These are phyloP conservation scores for Helminthosporium solani DNA, from an alignment of 2,329 filamentous ascomycete genomes.

Conservation along the genomic window DNA sequence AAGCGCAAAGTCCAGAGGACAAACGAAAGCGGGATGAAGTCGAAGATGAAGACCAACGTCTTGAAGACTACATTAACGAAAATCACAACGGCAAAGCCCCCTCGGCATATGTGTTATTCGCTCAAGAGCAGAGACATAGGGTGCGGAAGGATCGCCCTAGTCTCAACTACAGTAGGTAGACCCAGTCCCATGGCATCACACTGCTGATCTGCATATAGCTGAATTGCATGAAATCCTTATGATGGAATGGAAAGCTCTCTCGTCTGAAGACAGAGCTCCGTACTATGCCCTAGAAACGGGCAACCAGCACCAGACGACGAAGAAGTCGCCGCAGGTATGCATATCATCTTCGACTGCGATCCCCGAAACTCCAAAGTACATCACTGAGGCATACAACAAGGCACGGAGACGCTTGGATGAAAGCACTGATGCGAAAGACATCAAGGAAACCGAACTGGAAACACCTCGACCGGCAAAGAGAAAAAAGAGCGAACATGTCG, in stretches of 20 bases:
- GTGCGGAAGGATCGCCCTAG: conserved; percentile 16
- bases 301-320: conserved; percentile 3
- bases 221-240: conserved; percentile 17
- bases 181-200: neutral
- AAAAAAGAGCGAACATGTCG: conserved; percentile 11
- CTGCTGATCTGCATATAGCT: conserved; percentile 11
- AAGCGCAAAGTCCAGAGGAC: neutral
- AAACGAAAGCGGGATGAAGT: conserved; percentile 2
- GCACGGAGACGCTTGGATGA: conserved; percentile 22
- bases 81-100: conserved; percentile 8
- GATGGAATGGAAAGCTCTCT: conserved; percentile 19
- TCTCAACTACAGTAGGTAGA: conserved; percentile 16
- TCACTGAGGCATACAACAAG: conserved; percentile 22
- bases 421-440: conserved; percentile 1
- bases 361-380: conserved; percentile 26
- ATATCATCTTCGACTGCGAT: conserved; percentile 25
- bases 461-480: conserved; percentile 17
- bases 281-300: conserved; percentile 18
- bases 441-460: conserved; percentile 3
- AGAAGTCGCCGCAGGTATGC: conserved; percentile 5
- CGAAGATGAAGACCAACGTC: conserved; percentile 10
- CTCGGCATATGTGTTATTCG: conserved; percentile 21
- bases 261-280: conserved; percentile 19
- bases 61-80: conserved; percentile 15
- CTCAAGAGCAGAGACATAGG: conserved; percentile 13